Percentiles rank a stretch among this genome's conserved stretches.
Conservation (phyloP, 2,329 filamentous ascomycete species). For the Scytalidium lignicola region DNA sequence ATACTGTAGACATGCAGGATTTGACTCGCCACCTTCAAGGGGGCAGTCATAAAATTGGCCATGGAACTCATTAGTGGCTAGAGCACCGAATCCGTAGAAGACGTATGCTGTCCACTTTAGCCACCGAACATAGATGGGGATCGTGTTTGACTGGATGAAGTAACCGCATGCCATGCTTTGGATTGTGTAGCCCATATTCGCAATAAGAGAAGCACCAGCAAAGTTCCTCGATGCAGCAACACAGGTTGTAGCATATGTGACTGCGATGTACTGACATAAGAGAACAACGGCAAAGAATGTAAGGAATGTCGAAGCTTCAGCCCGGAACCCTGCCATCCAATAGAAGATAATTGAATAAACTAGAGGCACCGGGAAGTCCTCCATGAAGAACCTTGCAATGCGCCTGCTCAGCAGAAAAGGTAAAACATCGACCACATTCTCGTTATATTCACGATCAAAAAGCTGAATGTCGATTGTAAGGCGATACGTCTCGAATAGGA, state of each 20-base stretch:
- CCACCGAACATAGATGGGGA: slow-evolving; percentile 76
- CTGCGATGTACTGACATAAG: slow-evolving; percentile 67
- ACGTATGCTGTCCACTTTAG: slow-evolving; percentile 63
- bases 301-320: slow-evolving; percentile 60
- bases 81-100: slow-evolving; percentile 67
- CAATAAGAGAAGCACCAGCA: slow-evolving; percentile 64
- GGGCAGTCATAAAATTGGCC: slow-evolving; percentile 71
- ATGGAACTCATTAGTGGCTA: slow-evolving; percentile 68
- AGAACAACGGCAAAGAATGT: slow-evolving; percentile 65
- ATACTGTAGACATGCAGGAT: slow-evolving; percentile 64
- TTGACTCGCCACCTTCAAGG: slow-evolving; percentile 50
- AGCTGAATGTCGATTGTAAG: slow-evolving; percentile 69
- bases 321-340: slow-evolving; percentile 71
- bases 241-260: slow-evolving; percentile 65
- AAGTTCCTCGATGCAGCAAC: slow-evolving; percentile 63
- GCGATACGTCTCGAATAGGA: slow-evolving; percentile 72
- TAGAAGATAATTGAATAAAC: slow-evolving; percentile 69
- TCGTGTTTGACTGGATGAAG: slow-evolving; percentile 68
- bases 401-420: slow-evolving; percentile 67
- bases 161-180: slow-evolving; percentile 73
- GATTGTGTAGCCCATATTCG: slow-evolving; percentile 66
- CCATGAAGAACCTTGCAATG: slow-evolving; percentile 61
- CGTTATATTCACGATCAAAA: slow-evolving; percentile 70
- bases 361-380: slow-evolving; percentile 69
- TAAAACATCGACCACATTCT: slow-evolving; percentile 65